Evolutionary conservation across 2,329 filamentous ascomycete species (phyloP).

Genomic region (Diaporthe amygdali): DNA sequence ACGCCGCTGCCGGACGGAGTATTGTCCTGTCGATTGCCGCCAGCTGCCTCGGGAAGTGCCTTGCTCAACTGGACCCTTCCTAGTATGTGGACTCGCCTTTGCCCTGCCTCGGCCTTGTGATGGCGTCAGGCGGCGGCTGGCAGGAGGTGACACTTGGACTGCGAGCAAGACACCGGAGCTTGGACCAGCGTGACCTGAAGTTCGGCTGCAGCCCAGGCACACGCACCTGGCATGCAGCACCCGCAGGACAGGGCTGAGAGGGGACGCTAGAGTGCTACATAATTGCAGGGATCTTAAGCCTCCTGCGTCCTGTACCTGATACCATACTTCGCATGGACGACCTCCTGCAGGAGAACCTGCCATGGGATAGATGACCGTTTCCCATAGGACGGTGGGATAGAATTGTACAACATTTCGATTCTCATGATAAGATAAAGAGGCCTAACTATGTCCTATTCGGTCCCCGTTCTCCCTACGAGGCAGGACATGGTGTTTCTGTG

Average conservation of each 20-base stretch:
- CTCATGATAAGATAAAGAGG: too few species aligned
- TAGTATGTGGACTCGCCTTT: background rate
- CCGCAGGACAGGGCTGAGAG: background rate
- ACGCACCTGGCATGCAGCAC: background rate
- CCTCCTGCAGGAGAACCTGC: background rate
- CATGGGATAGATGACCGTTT: background rate
- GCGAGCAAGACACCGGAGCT: background rate
- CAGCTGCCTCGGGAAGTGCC: background rate
- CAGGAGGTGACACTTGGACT: slow-evolving; percentile 8
- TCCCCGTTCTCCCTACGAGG: background rate
- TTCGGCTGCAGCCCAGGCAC: slow-evolving; percentile 1
- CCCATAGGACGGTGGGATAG: background rate
- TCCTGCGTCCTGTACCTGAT: background rate
- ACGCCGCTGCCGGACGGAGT: background rate
- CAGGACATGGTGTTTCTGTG: background rate
- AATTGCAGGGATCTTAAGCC: background rate
- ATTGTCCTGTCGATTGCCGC: background rate
- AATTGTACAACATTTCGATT: background rate
- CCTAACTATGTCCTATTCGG: background rate
- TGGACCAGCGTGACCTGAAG: slow-evolving; percentile 7
- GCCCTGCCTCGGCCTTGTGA: slow-evolving; percentile 12
- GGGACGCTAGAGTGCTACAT: background rate
- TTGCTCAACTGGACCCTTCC: background rate
- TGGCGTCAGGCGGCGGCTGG: slow-evolving; percentile 12
- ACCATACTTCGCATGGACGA: background rate